These are phyloP conservation scores for Fusarium pilosicola DNA, from an alignment of 2,329 filamentous ascomycete species.

Conservation along the genomic window DNA sequence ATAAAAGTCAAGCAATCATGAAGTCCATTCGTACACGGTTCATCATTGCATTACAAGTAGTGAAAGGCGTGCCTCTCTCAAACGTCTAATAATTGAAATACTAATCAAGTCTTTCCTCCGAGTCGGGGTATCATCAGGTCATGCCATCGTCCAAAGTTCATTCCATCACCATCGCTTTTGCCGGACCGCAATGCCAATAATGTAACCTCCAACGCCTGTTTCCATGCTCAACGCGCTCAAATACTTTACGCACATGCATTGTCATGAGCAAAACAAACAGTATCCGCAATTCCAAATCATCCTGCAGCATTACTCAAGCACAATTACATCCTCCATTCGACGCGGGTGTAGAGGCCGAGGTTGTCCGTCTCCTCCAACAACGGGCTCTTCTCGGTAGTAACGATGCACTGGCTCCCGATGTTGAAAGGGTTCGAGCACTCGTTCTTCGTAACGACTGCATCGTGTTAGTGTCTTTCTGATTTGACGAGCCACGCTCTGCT, in stretches of 20 bases:
- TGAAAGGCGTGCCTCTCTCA: not conserved
- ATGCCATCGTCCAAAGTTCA: slow-evolving; percentile 20
- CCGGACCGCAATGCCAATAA: slow-evolving; percentile 9
- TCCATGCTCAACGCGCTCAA: not conserved
- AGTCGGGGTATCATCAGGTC: slow-evolving; percentile 40
- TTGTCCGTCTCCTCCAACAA: slow-evolving; percentile 17
- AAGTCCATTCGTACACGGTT: not conserved
- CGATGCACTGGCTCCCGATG: slow-evolving; percentile 29
- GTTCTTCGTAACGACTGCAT: slow-evolving; percentile 28
- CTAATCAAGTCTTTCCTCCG: slow-evolving; percentile 24
- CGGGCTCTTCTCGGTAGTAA: slow-evolving; percentile 27
- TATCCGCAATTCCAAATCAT: not conserved
- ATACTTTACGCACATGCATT: not conserved
- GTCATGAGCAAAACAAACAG: not conserved
- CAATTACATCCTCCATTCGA: slow-evolving; percentile 45
- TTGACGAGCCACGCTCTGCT: slow-evolving; percentile 7
- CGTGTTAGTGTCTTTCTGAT: slow-evolving; percentile 21
- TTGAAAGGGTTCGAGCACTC: slow-evolving; percentile 1
- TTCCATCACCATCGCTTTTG: slow-evolving; percentile 17
- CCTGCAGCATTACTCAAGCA: slow-evolving; percentile 43
- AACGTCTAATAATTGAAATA: not conserved
- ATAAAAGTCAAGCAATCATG: slow-evolving; percentile 32
- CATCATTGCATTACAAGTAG: not conserved
- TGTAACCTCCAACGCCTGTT: slow-evolving; percentile 28
- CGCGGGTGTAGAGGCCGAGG: slow-evolving; percentile 34